A percentile compares a stretch with the other conserved stretches of the same genome.
Conservation (phyloP, 2,329 filamentous ascomycete species). For the Dactylonectria estremocensis region DNA sequence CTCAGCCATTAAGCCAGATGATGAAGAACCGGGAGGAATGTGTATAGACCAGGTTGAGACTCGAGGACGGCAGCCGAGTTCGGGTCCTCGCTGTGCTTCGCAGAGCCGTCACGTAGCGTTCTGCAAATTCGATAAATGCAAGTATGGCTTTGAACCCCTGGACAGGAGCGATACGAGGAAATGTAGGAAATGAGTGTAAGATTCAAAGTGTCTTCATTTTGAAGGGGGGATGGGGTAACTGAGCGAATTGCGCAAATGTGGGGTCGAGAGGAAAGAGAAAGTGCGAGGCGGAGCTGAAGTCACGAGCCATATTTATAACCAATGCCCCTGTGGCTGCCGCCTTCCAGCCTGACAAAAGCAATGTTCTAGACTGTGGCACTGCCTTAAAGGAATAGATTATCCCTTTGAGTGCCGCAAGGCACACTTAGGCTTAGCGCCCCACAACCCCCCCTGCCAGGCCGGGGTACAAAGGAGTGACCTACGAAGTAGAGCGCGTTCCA, state of each 20-base stretch:
- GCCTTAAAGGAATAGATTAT: background rate
- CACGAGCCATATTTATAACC: background rate
- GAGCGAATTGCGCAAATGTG: background rate
- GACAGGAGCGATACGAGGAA: background rate
- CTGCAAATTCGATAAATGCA: background rate
- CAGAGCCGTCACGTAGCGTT: background rate
- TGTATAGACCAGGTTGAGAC: background rate
- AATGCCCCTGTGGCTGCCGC: background rate
- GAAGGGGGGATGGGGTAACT: background rate
- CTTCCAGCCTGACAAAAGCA: background rate
- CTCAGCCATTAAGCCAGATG: slow-evolving; percentile 19
- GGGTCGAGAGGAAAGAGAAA: background rate
- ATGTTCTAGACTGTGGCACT: background rate
- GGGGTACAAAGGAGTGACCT: too few species aligned
- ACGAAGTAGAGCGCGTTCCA: too few species aligned
- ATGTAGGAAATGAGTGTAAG: background rate
- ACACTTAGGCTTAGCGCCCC: too few species aligned
- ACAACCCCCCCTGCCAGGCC: too few species aligned
- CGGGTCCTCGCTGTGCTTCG: background rate
- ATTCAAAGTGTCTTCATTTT: background rate
- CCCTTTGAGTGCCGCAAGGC: too few species aligned
- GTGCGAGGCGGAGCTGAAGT: background rate
- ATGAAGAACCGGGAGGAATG: background rate
- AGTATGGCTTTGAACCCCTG: background rate
- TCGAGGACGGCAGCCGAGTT: background rate